Conservation (phyloP, 208 protist species). For the Trypanosomatidae sp. region DNA sequence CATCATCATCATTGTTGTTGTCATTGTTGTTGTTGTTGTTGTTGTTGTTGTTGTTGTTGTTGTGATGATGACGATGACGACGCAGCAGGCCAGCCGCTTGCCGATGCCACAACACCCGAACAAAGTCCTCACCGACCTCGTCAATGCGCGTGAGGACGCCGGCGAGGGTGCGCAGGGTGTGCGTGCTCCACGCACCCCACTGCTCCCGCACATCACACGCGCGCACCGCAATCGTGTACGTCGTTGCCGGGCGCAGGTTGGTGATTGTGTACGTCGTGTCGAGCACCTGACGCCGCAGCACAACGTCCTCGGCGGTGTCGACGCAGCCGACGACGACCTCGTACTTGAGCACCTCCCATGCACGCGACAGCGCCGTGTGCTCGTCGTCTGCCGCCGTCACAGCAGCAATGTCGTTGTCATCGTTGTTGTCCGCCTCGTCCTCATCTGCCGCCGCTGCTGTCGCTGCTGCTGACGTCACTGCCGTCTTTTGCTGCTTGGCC, state of each 20-base stretch:
- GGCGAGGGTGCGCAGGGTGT: slow-evolving; percentile 71
- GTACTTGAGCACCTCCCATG: slow-evolving; percentile 74
- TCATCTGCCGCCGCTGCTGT: no score
- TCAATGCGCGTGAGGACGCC: slow-evolving; percentile 61
- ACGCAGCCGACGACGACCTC: slow-evolving; percentile 78
- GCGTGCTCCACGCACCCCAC: slow-evolving; percentile 76
- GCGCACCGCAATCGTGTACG: slow-evolving; percentile 79
- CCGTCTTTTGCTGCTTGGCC: not conserved
- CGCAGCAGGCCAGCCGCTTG: no score
- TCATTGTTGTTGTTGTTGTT: slow-evolving; percentile 9
- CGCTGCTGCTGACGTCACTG: not conserved
- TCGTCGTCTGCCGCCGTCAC: not conserved
- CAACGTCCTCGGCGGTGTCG: slow-evolving; percentile 56
- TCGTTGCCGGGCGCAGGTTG: slow-evolving; percentile 62
- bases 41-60: slow-evolving; percentile 6
- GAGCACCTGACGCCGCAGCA: slow-evolving; percentile 71
- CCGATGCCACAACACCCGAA: slow-evolving; percentile 82
- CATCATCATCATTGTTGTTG: slow-evolving; percentile 3
- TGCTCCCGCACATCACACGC: slow-evolving; percentile 71
- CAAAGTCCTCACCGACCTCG: slow-evolving; percentile 89
- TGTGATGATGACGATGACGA: not conserved
- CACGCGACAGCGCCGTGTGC: not conserved
- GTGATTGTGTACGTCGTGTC: slow-evolving; percentile 80
- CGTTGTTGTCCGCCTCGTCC: not conserved
- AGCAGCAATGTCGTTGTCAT: not conserved